Percentiles rank a stretch among this genome's conserved stretches.
Evolutionary conservation across 441 rosid species (phyloP).

Genomic region (Isatis lusitanica): DNA sequence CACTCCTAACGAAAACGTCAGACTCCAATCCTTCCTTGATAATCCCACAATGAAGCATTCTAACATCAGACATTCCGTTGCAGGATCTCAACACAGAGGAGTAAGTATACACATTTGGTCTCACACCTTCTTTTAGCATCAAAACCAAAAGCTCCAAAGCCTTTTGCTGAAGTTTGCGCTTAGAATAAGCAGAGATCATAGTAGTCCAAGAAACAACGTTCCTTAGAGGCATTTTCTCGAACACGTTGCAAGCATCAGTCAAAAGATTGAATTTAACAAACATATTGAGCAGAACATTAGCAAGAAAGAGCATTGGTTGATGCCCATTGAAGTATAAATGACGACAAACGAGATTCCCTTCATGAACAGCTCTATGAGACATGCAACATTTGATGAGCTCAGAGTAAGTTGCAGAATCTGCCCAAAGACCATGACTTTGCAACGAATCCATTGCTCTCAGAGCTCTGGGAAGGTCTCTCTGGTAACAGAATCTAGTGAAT

Average conservation of each 20-base stretch:
- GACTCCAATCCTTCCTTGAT: conserved; percentile 61
- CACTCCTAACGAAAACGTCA: conserved; percentile 71
- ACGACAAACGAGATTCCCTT: conserved; percentile 48
- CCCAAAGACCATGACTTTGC: conserved; percentile 51
- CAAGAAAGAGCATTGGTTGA: conserved; percentile 52
- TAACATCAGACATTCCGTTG: conserved; percentile 40
- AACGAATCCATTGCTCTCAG: conserved; percentile 53
- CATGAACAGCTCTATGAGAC: conserved; percentile 47
- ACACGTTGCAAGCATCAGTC: conserved; percentile 47
- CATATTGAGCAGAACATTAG: conserved; percentile 51
- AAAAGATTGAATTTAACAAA: conserved; percentile 52
- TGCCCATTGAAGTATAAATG: conserved; percentile 52
- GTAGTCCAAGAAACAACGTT: conserved; percentile 78
- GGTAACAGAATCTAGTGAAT: conserved; percentile 56
- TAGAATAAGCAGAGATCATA: conserved; percentile 61
- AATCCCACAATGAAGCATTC: conserved; percentile 62
- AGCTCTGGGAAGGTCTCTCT: conserved; percentile 58
- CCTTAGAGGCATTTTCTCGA: conserved; percentile 62
- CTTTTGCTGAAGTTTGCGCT: conserved; percentile 38
- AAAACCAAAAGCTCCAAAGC: conserved; percentile 53
- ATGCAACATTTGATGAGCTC: conserved; percentile 63
- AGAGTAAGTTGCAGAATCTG: conserved; percentile 53
- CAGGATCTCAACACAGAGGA: conserved; percentile 71
- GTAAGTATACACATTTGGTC: conserved; percentile 68
- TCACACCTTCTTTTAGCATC: conserved; percentile 63